Evolutionary conservation across 495 filamentous ascomycete species (phyloP).

Genomic region (Pyrenula aspistea): DNA sequence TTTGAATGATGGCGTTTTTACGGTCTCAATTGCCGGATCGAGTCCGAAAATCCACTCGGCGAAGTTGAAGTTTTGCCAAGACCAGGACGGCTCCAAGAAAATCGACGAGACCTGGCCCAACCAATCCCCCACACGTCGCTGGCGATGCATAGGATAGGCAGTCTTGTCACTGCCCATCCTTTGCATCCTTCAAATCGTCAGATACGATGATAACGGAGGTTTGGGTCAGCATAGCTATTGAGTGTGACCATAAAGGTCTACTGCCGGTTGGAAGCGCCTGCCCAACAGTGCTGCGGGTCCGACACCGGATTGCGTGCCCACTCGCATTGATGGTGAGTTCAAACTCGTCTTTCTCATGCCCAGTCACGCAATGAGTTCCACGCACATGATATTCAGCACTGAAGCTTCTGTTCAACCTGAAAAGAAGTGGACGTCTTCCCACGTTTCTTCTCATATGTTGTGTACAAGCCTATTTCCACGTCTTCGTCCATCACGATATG

Average conservation of each 20-base stretch:
- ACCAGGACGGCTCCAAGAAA: too few relatives aligned
- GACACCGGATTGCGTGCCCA: background rate
- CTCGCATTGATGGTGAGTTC: background rate
- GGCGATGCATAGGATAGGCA: background rate
- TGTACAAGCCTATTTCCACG: background rate
- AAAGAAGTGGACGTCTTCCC: too few relatives aligned
- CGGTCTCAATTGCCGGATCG: too few relatives aligned
- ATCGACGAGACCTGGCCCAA: too few relatives aligned
- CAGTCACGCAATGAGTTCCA: background rate
- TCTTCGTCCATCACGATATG: background rate
- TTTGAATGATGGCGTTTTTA: too few relatives aligned
- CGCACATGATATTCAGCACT: background rate
- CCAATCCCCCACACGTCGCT: background rate
- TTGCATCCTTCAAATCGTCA: background rate
- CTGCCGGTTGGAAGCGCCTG: background rate
- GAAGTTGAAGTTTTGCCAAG: too few relatives aligned
- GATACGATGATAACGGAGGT: background rate
- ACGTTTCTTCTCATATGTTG: background rate
- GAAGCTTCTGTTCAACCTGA: too few relatives aligned
- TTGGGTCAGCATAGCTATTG: background rate
- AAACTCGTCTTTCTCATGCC: background rate
- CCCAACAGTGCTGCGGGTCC: background rate
- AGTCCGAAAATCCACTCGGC: too few relatives aligned
- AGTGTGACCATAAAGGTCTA: background rate
- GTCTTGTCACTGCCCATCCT: background rate